Conservation (phyloP, 1,139 yeast species). For the Kluyveromyces sp. region DNA sequence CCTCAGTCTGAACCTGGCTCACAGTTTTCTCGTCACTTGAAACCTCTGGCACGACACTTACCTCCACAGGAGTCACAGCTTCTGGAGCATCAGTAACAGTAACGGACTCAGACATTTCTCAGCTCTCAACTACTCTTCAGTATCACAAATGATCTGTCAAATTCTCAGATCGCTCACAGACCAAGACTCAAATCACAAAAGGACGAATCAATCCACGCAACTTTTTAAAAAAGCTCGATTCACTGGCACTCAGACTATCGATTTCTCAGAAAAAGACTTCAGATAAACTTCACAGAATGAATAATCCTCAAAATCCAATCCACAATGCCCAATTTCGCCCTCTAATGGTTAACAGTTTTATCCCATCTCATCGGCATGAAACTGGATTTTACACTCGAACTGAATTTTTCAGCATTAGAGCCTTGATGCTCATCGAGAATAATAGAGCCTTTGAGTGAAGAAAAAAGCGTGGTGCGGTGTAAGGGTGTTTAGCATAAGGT, state of each 20-base stretch:
- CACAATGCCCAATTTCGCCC: no score
- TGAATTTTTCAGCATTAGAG: background rate
- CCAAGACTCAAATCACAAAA: background rate
- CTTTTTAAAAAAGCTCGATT: no score
- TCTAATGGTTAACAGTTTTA: no score
- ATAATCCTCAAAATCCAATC: no score
- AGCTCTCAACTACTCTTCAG: background rate
- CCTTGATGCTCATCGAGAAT: background rate
- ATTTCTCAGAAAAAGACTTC: no score
- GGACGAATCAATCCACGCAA: no score
- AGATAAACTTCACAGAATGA: no score
- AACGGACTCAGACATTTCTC: background rate
- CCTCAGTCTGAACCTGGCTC: no score
- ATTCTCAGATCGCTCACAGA: background rate
- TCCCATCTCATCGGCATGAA: no score
- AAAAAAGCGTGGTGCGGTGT: constrained; percentile 9
- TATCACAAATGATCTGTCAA: background rate
- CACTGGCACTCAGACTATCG: no score
- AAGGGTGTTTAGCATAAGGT: constrained; percentile 2
- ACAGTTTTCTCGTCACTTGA: no score
- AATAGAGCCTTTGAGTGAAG: background rate
- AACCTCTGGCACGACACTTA: no score
- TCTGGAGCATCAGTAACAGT: constrained; percentile 1
- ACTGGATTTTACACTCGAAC: background rate
- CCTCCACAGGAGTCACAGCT: constrained; percentile 3